A percentile compares a stretch with the other conserved stretches of the same genome.
Evolutionary conservation across 306 rosid genomes (phyloP).

Genomic region (Glycine latifolia): DNA sequence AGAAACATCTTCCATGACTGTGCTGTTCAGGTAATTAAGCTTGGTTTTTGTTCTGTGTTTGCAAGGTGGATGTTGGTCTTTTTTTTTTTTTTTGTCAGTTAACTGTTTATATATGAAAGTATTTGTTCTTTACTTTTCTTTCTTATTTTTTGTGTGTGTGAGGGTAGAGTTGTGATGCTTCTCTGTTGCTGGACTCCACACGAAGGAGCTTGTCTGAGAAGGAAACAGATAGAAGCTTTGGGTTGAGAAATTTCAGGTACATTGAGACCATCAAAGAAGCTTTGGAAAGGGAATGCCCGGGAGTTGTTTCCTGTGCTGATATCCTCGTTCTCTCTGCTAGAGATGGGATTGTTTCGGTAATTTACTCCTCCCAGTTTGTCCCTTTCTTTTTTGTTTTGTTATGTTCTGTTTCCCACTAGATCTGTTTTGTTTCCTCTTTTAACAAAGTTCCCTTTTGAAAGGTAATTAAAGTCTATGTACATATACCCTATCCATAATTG

Average conservation of each 20-base stretch:
- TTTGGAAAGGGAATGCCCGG: constrained; percentile 95
- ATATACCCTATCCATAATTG: neutral
- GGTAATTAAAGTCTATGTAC: neutral
- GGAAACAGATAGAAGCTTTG: constrained; percentile 96
- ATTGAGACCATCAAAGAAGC: constrained; percentile 94
- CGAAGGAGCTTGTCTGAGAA: constrained; percentile 90
- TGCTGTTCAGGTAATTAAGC: constrained; percentile 76
- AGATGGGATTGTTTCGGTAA: constrained; percentile 88
- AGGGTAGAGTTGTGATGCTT: constrained; percentile 90
- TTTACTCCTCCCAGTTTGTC: neutral
- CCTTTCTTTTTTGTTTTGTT: neutral
- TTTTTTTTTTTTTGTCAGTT: neutral
- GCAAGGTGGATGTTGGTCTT: too few relatives aligned
- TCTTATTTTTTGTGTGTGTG: neutral
- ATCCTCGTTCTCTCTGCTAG: constrained; percentile 92
- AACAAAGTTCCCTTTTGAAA: neutral
- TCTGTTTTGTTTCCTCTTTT: neutral
- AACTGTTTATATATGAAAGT: too few relatives aligned
- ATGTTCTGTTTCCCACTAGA: neutral
- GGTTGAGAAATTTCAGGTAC: constrained; percentile 95
- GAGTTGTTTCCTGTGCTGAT: constrained; percentile 94
- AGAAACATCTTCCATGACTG: constrained; percentile 98
- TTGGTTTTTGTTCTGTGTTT: neutral
- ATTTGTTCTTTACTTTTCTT: neutral
- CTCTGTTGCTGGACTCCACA: constrained; percentile 89